Evolutionary conservation across 306 rosid species (phyloP), one percentile per base, ranked within the genome.

Genomic region (Fagus crenata): DNA sequence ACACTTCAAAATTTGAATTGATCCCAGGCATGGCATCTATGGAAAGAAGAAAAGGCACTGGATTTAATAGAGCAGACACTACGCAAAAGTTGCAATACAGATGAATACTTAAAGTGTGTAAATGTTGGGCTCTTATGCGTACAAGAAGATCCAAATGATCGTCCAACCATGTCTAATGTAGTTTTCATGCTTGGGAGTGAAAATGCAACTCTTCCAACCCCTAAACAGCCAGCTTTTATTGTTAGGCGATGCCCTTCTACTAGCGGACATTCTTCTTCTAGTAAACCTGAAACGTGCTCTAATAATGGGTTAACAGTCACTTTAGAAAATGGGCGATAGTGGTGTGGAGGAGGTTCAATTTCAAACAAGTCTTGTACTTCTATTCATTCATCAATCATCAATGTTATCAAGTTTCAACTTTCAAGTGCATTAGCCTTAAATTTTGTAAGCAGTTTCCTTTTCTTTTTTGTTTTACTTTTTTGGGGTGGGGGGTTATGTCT

Each of bases 231-330:
- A 1, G 90, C 96, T 43, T 89, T 89, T 67, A 69, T 89, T 17
- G 75, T 77, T 7, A 80, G 89, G 65, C 87, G 97, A 79, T 89
- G 89, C 82, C 92, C 88, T 77, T 91, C 97, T 33, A 87, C 97
- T 33, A 87, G 92, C 77, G 75, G 75, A 84, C 91, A 94, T 71
- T 89, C 97, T 61, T 78, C 94, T 53, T 85, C 89, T 8, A 85
- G 91, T 79, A 90, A 85, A 78, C 56, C 87, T 14, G 96, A 89
- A 89, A 86, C 87, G 17, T 87, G 80, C 78, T 92, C 93, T 15
- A 84, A 90, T n/a, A 92, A 92, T 75, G 92, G 79, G 67, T 75
- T 92, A 81, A 89, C 92, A 4, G 87, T 90, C 75, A 90, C 96
- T 41, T 80, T 90, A 77, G 86, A 90, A 80, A 53, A 78, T 53